Evolutionary conservation across 805 yeast genomes (phyloP).

Genomic region (Lachancea sp.): DNA sequence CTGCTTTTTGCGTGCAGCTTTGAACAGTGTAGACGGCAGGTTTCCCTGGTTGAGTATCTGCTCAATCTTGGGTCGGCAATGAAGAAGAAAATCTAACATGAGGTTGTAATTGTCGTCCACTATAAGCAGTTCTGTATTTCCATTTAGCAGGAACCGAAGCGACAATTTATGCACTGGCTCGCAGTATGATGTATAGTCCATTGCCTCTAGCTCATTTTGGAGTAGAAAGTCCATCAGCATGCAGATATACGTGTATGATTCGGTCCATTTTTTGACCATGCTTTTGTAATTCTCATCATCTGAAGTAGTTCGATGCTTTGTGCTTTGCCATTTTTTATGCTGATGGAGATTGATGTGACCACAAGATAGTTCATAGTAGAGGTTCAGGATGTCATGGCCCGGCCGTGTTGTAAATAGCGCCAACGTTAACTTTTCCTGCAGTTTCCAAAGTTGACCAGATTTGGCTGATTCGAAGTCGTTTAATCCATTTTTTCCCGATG

Average conservation of each 20-base stretch:
- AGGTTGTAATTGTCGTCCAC: slow-evolving; percentile 15
- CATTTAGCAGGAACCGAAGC: slow-evolving; percentile 4
- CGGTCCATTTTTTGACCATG: slow-evolving; percentile 9
- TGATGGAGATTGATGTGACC: slow-evolving; percentile 8
- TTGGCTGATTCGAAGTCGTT: neutral
- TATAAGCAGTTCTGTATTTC: slow-evolving; percentile 9
- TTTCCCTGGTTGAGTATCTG: slow-evolving; percentile 2
- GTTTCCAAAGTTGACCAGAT: neutral
- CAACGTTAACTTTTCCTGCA: slow-evolving; percentile 12
- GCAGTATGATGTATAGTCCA: slow-evolving; percentile 8
- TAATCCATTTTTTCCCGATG: neutral
- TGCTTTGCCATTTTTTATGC: slow-evolving; percentile 8
- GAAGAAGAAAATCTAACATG: slow-evolving; percentile 15
- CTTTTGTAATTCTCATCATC: slow-evolving; percentile 5
- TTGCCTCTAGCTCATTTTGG: slow-evolving; percentile 10
- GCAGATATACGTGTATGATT: slow-evolving; percentile 4
- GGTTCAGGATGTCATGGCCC: slow-evolving; percentile 18
- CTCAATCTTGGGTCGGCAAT: slow-evolving; percentile 12
- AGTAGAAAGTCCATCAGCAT: slow-evolving; percentile 14
- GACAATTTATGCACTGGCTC: slow-evolving; percentile 12
- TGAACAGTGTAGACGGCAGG: slow-evolving; percentile 1
- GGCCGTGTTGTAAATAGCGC: slow-evolving; percentile 21
- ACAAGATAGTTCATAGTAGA: slow-evolving; percentile 9
- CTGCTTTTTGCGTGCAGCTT: neutral
- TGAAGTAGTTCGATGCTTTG: neutral